Conservation (phyloP, 23 red algal genomes). For the Cyanidioschyzon merolae region DNA sequence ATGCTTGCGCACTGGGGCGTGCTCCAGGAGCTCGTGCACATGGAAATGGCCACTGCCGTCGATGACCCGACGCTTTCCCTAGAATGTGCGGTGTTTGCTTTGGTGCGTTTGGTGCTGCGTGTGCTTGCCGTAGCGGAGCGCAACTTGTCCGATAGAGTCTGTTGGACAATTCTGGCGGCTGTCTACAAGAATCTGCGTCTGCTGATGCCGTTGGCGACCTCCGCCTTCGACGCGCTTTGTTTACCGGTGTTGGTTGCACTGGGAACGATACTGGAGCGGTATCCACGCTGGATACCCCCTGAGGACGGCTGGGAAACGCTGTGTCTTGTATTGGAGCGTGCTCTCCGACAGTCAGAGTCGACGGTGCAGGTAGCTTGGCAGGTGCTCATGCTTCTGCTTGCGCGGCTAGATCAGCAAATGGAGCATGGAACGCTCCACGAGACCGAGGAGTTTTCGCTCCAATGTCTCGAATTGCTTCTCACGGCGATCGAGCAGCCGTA, state of each 20-base stretch:
- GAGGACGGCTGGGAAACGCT: conserved; percentile 71
- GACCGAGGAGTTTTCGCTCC: neutral
- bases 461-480: neutral
- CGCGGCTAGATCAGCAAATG: neutral
- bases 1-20: conserved; percentile 55
- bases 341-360: neutral
- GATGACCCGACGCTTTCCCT: conserved; percentile 30
- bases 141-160: neutral
- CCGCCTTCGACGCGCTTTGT: conserved; percentile 35
- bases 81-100: conserved; percentile 61
- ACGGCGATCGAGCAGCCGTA: neutral
- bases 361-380: neutral
- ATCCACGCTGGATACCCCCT: conserved; percentile 37
- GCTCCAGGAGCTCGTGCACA: conserved; percentile 41
- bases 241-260: conserved; percentile 52
- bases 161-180: conserved; percentile 15
- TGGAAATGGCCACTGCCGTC: conserved; percentile 32
- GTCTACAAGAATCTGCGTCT: conserved; percentile 59
- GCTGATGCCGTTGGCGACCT: conserved; percentile 41
- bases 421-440: neutral
- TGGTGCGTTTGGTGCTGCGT: conserved; percentile 56
- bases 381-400: neutral
- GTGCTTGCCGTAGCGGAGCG: conserved; percentile 38
- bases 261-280: conserved; percentile 39
- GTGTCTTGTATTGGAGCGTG: neutral